phyloP scores from a whole-genome alignment of 2,329 filamentous ascomycete genomes.

The Colletotrichum viniferum region DNA sequence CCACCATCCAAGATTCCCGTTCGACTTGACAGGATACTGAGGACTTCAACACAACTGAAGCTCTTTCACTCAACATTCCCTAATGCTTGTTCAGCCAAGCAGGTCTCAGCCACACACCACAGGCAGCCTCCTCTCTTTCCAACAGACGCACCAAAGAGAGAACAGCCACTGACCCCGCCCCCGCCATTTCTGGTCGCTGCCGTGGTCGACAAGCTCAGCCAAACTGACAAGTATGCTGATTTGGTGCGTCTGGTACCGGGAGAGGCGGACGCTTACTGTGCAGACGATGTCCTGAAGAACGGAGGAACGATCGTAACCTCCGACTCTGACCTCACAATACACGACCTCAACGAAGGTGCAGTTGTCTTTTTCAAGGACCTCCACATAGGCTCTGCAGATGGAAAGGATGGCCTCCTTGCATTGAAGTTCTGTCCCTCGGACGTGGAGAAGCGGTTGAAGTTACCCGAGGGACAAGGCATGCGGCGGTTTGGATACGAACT shows the following conservation, averaged over 20 bases:
- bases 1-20: conserved; percentile 68
- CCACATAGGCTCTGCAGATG: conserved; percentile 32
- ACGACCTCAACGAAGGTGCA: conserved; percentile 69
- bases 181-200: conserved; percentile 77
- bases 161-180: conserved; percentile 50
- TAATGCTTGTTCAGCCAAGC: conserved; percentile 28
- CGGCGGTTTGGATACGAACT: conserved; percentile 41
- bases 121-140: conserved; percentile 27
- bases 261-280: conserved; percentile 86
- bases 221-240: conserved; percentile 43
- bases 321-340: conserved; percentile 86
- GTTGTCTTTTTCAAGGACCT: conserved; percentile 75
- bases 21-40: conserved; percentile 64
- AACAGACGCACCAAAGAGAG: conserved; percentile 27
- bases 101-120: conserved; percentile 14
- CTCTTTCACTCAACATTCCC: conserved; percentile 43
- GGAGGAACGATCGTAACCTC: conserved; percentile 71
- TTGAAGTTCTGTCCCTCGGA: conserved; percentile 33
- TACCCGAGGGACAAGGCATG: conserved; percentile 33
- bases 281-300: conserved; percentile 59
- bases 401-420: conserved; percentile 14
- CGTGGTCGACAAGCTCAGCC: conserved; percentile 72
- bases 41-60: conserved; percentile 59
- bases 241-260: conserved; percentile 71
- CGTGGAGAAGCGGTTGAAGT: conserved; percentile 47